Evolutionary conservation across 2,329 filamentous ascomycete genomes (phyloP).

Genomic region (Cladorrhinum sp.): DNA sequence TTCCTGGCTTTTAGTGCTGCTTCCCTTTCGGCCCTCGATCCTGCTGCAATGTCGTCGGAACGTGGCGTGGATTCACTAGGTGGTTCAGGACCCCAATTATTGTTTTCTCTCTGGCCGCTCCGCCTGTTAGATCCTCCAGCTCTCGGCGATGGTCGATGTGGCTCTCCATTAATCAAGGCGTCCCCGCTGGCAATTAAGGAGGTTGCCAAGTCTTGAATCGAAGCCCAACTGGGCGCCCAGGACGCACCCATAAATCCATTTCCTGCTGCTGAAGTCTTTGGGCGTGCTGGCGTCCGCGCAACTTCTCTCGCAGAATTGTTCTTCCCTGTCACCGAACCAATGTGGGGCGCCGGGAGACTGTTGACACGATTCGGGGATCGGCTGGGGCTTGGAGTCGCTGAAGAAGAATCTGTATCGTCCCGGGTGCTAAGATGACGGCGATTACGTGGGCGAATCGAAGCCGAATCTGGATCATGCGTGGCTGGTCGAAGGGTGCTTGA

Average conservation of each 20-base stretch:
- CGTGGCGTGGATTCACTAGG: slow-evolving; percentile 37
- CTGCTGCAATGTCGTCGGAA: slow-evolving; percentile 51
- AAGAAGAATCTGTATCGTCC: slow-evolving; percentile 29
- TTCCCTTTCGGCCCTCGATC: slow-evolving; percentile 52
- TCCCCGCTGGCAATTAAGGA: slow-evolving; percentile 39
- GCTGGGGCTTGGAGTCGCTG: slow-evolving; percentile 28
- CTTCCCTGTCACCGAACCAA: slow-evolving; percentile 31
- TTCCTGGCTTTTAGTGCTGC: slow-evolving; percentile 53
- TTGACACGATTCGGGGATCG: slow-evolving; percentile 41
- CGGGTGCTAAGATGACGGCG: slow-evolving; percentile 41
- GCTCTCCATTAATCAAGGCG: slow-evolving; percentile 34
- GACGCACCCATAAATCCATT: slow-evolving; percentile 48
- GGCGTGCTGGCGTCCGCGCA: slow-evolving; percentile 11
- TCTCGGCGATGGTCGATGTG: slow-evolving; percentile 32
- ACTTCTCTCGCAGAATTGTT: slow-evolving; percentile 23
- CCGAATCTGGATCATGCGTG: slow-evolving; percentile 40
- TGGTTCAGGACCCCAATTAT: slow-evolving; percentile 52
- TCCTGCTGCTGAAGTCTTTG: slow-evolving; percentile 31
- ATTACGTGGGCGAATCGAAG: slow-evolving; percentile 48
- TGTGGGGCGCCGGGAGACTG: slow-evolving; percentile 46
- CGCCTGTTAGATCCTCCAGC: slow-evolving; percentile 33
- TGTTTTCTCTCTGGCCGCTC: slow-evolving; percentile 26
- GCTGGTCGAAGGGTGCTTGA: slow-evolving; percentile 43
- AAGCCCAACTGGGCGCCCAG: slow-evolving; percentile 53
- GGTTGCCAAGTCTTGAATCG: slow-evolving; percentile 53